Percentiles rank a stretch among this genome's conserved stretches.
phyloP scores from a whole-genome alignment of 2,329 filamentous ascomycete genomes.

The Ascochyta pisi region DNA sequence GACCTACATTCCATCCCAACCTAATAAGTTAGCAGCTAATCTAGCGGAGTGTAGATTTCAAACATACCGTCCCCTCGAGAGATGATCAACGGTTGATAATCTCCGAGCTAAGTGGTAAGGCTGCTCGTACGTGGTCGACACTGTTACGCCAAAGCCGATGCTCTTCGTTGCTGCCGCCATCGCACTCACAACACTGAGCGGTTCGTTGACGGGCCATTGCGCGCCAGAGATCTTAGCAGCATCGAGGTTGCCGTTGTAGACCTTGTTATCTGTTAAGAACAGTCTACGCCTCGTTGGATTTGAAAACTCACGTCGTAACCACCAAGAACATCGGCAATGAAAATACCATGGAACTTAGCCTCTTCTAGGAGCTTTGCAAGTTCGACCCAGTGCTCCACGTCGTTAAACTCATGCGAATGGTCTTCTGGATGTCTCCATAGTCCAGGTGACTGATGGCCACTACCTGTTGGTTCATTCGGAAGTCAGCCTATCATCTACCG shows the following conservation, averaged over 20 bases:
- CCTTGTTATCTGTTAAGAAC: neutral
- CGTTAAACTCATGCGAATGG: slow-evolving; percentile 63
- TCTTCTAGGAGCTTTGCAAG: slow-evolving; percentile 49
- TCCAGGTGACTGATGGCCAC: slow-evolving; percentile 56
- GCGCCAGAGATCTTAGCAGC: slow-evolving; percentile 68
- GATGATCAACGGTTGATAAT: slow-evolving; percentile 71
- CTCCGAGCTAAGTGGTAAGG: slow-evolving; percentile 71
- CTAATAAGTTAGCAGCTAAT: slow-evolving; percentile 16
- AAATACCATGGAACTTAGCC: slow-evolving; percentile 51
- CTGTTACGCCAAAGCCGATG: slow-evolving; percentile 73
- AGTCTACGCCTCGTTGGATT: too few species aligned
- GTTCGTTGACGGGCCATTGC: slow-evolving; percentile 76
- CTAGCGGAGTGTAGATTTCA: too few species aligned
- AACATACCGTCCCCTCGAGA: slow-evolving; percentile 64
- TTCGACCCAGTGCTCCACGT: slow-evolving; percentile 47
- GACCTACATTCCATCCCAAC: slow-evolving; percentile 34
- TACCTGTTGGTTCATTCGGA: slow-evolving; percentile 21
- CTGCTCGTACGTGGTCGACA: slow-evolving; percentile 72
- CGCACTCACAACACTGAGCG: slow-evolving; percentile 66
- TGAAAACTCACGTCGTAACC: slow-evolving; percentile 64
- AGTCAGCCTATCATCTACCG: neutral
- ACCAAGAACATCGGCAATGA: slow-evolving; percentile 56
- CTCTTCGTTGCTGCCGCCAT: slow-evolving; percentile 73
- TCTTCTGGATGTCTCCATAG: slow-evolving; percentile 71
- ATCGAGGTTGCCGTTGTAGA: slow-evolving; percentile 69